These are phyloP conservation scores for Leishmania lainsoni DNA, from an alignment of 208 protist species.

Conservation along the genomic window DNA sequence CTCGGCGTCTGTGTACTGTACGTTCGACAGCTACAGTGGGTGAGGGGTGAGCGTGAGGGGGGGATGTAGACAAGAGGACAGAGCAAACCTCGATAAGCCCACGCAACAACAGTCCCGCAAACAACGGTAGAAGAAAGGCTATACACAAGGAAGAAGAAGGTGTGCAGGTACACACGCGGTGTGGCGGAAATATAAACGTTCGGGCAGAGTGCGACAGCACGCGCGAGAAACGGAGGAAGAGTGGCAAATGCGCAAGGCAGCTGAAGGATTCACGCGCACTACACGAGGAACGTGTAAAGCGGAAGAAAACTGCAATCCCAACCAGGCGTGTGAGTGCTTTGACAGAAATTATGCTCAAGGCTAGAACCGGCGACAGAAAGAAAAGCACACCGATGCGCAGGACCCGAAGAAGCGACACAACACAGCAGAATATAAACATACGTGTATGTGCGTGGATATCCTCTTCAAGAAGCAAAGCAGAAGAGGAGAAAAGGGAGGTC, in stretches of 20 bases:
- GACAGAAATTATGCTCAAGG: not conserved
- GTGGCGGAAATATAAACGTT: not conserved
- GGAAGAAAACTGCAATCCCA: not conserved
- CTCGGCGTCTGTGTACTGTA: not conserved
- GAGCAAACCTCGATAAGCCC: not conserved
- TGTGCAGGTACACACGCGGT: not conserved
- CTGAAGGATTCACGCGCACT: not conserved
- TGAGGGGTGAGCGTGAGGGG: not conserved
- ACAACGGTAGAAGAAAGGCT: constrained; percentile 5
- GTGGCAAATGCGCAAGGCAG: not conserved
- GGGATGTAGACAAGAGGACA: not conserved
- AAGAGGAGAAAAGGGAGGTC: not conserved
- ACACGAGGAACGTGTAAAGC: not conserved
- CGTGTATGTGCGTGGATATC: no score
- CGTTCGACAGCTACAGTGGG: not conserved
- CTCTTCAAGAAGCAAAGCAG: not conserved
- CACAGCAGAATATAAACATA: not conserved
- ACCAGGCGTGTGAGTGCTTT: not conserved
- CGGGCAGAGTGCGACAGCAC: not conserved
- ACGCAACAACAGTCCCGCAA: not conserved
- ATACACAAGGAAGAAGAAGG: constrained; percentile 17
- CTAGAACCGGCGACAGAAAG: not conserved
- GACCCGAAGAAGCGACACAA: not conserved
- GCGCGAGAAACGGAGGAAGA: not conserved
- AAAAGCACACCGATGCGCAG: not conserved